Evolutionary conservation across 140 eudicot genomes (phyloP).

Genomic region (Anethum foeniculum): DNA sequence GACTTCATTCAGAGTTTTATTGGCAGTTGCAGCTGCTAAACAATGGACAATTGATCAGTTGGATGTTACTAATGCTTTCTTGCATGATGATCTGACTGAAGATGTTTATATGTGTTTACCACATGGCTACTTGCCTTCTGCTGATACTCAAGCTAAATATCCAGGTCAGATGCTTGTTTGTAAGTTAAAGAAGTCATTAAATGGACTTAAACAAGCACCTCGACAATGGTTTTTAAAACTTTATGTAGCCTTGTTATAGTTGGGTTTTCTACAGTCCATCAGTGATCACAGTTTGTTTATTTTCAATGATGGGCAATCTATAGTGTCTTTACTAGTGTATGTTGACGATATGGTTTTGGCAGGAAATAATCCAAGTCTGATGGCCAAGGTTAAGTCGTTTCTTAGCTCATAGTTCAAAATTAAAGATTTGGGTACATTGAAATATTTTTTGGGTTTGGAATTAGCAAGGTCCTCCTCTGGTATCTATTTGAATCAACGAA

Average conservation of each 20-base stretch:
- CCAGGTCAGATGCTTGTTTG: neutral
- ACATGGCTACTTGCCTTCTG: neutral
- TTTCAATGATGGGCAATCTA: too few species aligned
- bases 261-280: neutral
- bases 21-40: neutral
- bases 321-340: too few species aligned
- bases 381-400: too few species aligned
- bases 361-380: too few species aligned
- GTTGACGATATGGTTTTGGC: too few species aligned
- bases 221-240: neutral
- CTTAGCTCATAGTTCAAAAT: too few species aligned
- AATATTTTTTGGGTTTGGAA: too few species aligned
- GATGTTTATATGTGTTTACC: neutral
- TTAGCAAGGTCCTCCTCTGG: too few species aligned
- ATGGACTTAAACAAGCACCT: neutral
- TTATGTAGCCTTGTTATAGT: neutral
- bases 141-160: neutral
- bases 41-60: neutral
- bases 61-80: neutral
- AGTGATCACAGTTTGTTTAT: neutral
- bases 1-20: neutral
- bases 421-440: too few species aligned
- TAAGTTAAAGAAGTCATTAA: neutral
- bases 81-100: neutral
- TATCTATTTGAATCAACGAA: too few species aligned